Evolutionary conservation across 2,329 filamentous ascomycete species (phyloP).

Genomic region (Fusarium penzigii): DNA sequence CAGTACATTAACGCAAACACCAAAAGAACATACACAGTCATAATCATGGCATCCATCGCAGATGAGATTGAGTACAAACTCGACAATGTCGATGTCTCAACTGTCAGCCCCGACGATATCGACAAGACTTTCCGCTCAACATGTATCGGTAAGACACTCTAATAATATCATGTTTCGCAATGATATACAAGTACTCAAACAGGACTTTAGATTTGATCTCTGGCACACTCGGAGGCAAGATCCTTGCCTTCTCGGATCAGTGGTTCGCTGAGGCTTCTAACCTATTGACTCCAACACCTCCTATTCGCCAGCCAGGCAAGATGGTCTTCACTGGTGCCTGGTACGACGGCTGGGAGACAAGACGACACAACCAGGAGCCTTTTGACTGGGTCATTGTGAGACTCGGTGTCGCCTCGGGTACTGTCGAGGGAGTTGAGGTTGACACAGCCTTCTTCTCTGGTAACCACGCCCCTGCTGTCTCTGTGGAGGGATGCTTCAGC

Average conservation of each 20-base stretch:
- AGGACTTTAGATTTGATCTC: slow-evolving; percentile 57
- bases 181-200: slow-evolving; percentile 1
- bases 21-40: background rate
- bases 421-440: slow-evolving; percentile 72
- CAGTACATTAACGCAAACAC: background rate
- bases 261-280: slow-evolving; percentile 69
- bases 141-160: slow-evolving; percentile 54
- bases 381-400: slow-evolving; percentile 70
- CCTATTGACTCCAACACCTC: slow-evolving; percentile 63
- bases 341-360: slow-evolving; percentile 72
- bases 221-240: slow-evolving; percentile 60
- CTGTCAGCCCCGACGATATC: slow-evolving; percentile 54
- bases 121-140: slow-evolving; percentile 62
- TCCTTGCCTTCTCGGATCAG: slow-evolving; percentile 67
- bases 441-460: slow-evolving; percentile 82
- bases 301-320: slow-evolving; percentile 64
- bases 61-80: slow-evolving; percentile 57
- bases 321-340: slow-evolving; percentile 70
- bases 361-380: slow-evolving; percentile 62
- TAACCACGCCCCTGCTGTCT: slow-evolving; percentile 79
- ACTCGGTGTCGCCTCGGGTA: slow-evolving; percentile 69
- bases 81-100: slow-evolving; percentile 52
- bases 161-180: background rate
- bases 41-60: slow-evolving; percentile 37
- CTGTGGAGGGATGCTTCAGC: slow-evolving; percentile 74